phyloP scores from a whole-genome alignment of 768 basidiomycete species.

The Xerocomus spinulosus region DNA sequence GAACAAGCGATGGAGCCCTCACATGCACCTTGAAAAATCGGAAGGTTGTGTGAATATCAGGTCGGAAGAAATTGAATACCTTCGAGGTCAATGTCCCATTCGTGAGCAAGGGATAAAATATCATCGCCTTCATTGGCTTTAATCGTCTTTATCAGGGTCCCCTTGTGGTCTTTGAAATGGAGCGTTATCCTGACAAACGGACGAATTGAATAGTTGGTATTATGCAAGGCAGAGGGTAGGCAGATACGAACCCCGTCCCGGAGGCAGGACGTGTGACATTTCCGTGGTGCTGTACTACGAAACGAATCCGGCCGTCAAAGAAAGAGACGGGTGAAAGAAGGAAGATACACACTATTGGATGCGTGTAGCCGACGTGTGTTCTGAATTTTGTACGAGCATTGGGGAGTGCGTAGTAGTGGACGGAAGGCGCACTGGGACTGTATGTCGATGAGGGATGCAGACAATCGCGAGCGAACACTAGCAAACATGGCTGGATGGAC shows the following conservation, averaged over 20 bases:
- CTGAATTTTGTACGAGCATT: background rate
- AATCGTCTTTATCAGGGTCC: conserved; percentile 75
- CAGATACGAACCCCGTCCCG: conserved; percentile 55
- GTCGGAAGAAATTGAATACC: conserved; percentile 44
- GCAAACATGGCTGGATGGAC: background rate
- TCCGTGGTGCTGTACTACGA: conserved; percentile 40
- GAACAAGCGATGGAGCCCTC: conserved; percentile 97
- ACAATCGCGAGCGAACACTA: conserved; percentile 9
- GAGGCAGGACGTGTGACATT: conserved; percentile 54
- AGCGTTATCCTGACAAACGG: conserved; percentile 67
- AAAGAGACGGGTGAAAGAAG: background rate
- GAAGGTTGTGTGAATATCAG: background rate
- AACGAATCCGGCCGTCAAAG: background rate
- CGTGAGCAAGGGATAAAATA: conserved; percentile 84
- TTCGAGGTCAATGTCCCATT: conserved; percentile 94
- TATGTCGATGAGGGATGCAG: background rate
- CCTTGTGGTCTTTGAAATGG: conserved; percentile 87
- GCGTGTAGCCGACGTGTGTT: conserved; percentile 11
- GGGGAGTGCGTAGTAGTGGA: background rate
- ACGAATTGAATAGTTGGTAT: background rate
- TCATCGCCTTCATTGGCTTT: conserved; percentile 95
- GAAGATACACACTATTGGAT: conserved; percentile 14
- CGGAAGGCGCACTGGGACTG: conserved; percentile 10
- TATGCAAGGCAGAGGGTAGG: background rate
- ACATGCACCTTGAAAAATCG: conserved; percentile 70